Percentiles rank a stretch among this genome's conserved stretches.
Conservation (phyloP, 495 filamentous ascomycete genomes). For the Hypoxylon trugodes region DNA sequence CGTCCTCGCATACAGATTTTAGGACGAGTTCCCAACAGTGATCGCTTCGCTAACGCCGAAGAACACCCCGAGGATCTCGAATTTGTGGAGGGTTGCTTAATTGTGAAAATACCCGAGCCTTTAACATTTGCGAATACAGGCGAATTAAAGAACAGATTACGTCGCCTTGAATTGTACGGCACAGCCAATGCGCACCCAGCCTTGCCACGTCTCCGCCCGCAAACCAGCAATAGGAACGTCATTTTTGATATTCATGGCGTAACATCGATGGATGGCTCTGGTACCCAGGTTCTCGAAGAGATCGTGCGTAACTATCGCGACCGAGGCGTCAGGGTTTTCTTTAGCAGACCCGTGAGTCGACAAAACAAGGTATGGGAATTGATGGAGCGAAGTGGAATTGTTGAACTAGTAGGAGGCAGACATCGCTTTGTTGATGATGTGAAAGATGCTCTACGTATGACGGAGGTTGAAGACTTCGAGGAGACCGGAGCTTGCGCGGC, state of each 20-base stretch:
- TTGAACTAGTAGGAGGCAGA: slow-evolving; percentile 77
- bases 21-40: slow-evolving; percentile 83
- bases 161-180: slow-evolving; percentile 87
- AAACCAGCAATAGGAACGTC: slow-evolving; percentile 83
- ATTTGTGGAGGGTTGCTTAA: slow-evolving; percentile 88
- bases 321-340: slow-evolving; percentile 82
- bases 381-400: slow-evolving; percentile 82
- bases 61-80: slow-evolving; percentile 77
- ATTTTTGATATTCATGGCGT: slow-evolving; percentile 98
- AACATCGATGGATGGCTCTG: slow-evolving; percentile 89
- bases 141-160: slow-evolving; percentile 82
- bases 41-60: slow-evolving; percentile 90
- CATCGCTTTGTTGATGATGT: slow-evolving; percentile 83
- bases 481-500: slow-evolving; percentile 34
- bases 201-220: slow-evolving; percentile 74
- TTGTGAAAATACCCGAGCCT: slow-evolving; percentile 97
- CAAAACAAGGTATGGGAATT: slow-evolving; percentile 72
- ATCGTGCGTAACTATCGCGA: slow-evolving; percentile 82
- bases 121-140: slow-evolving; percentile 98
- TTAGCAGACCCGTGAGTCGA: slow-evolving; percentile 75
- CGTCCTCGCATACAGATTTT: slow-evolving; percentile 96
- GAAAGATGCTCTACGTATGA: slow-evolving; percentile 80
- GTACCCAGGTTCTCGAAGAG: slow-evolving; percentile 88
- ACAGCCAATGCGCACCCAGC: slow-evolving; percentile 85
- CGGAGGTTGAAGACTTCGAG: slow-evolving; percentile 68